Base-by-base conservation (phyloP, 495 filamentous ascomycete genomes). In the Endocarpon pusillum region DNA sequence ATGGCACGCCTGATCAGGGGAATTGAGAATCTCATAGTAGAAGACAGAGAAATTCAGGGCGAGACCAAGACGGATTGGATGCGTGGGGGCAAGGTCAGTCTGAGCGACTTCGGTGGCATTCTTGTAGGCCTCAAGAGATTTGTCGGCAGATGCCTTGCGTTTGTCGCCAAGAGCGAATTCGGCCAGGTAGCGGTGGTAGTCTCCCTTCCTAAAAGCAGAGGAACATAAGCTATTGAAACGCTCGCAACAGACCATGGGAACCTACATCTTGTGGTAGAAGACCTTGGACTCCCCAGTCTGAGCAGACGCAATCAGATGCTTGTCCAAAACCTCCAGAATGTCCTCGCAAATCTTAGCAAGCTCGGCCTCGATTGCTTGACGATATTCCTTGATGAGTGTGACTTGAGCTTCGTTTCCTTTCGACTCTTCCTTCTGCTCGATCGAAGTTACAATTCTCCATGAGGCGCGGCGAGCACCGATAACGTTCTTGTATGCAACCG, bases 191-290 rank as follows among this genome's bases (percentile, higher is more conserved):
- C 89, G 91, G 70, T 97, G 87, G 66, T 97, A 97, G 54, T 97
- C 89, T 62, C 89, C 89, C 81, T 96, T 97, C 89, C 89, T 97
- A 47, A 56, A 51, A 43, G 19, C 27, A 21, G 26, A 45, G 37
- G 35, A 21, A 12, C 18, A 30, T 36, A 16, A 31, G 46, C 36
- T 20, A 21, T 26, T n/a, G n/a, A n/a, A n/a, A n/a, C n/a, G n/a
- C n/a, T n/a, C n/a, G 36, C 31, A 39, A 45, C 33, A 27, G 29
- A 33, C 7, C 19, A 20, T 21, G 40, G 6, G 12, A 38, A 69
- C 81, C 38, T 62, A 96, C 89, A 99, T 99, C 78, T 99, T 99
- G 79, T 94, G 92, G 68, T 99, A 99, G 60, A 99, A 99, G 48
- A 99, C 89, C 73, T 94, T 96, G 49, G 85, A 94, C 72, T 99